Evolutionary conservation across 768 basidiomycete genomes (phyloP).

Genomic region (Amanita subjunquillea): DNA sequence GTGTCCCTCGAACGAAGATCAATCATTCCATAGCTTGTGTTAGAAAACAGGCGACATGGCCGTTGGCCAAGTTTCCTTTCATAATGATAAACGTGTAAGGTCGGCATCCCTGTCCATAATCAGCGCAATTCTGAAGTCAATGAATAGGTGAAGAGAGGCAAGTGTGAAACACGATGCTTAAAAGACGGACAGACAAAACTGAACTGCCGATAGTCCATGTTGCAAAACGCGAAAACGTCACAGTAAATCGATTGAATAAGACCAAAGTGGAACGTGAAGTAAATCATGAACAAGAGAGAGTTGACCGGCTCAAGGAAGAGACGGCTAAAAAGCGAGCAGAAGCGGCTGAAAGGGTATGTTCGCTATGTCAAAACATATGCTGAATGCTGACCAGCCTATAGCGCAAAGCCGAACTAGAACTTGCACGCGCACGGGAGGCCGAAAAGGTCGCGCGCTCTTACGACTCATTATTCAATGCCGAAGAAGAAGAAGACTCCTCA

Average conservation of each 20-base stretch:
- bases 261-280: conserved; percentile 79
- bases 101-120: background rate
- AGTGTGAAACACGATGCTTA: background rate
- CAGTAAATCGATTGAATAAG: conserved; percentile 91
- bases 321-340: conserved; percentile 49
- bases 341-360: conserved; percentile 56
- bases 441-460: conserved; percentile 88
- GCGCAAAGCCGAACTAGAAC: conserved; percentile 73
- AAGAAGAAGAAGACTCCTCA: conserved; percentile 43
- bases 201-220: conserved; percentile 49
- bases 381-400: conserved; percentile 16
- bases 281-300: conserved; percentile 83
- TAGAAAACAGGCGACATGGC: conserved; percentile 99
- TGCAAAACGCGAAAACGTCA: conserved; percentile 70
- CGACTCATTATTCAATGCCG: conserved; percentile 63
- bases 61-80: conserved; percentile 92
- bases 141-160: conserved; percentile 71
- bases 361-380: background rate
- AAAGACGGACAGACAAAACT: background rate
- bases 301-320: conserved; percentile 76
- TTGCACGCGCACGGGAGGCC: conserved; percentile 67
- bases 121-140: background rate
- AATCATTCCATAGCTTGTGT: background rate
- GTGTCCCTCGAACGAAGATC: conserved; percentile 6
- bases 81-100: conserved; percentile 75